Percentiles rank a stretch among this genome's conserved stretches.
Evolutionary conservation across 148 eudicot species (phyloP).

Genomic region (Cornus suecica): DNA sequence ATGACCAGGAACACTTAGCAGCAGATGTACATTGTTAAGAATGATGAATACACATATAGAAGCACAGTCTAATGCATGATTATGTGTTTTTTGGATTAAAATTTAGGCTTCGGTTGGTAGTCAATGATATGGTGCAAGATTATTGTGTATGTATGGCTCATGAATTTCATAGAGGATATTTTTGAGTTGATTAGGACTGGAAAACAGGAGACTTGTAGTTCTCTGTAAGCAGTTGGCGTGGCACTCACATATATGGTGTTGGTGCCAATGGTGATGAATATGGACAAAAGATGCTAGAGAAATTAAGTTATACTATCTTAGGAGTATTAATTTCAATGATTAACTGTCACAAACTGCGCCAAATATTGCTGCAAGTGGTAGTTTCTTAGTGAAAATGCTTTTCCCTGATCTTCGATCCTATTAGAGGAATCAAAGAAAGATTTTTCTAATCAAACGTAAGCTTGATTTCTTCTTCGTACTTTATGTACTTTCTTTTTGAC

Average conservation of each 20-base stretch:
- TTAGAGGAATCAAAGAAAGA: too few relatives aligned
- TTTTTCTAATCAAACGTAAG: too few relatives aligned
- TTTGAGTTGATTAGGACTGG: neutral
- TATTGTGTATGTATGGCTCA: too few relatives aligned
- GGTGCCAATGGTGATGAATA: too few relatives aligned
- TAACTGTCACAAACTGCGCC: neutral
- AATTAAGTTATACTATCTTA: neutral
- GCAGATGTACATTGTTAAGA: neutral
- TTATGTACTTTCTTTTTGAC: too few relatives aligned
- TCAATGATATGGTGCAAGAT: too few relatives aligned
- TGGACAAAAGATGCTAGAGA: neutral
- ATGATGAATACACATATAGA: neutral
- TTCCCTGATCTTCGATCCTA: too few relatives aligned
- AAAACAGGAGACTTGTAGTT: neutral
- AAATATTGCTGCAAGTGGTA: too few relatives aligned
- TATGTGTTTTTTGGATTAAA: neutral
- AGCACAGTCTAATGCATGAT: neutral
- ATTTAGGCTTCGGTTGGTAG: too few relatives aligned
- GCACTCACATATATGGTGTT: neutral
- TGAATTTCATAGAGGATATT: too few relatives aligned
- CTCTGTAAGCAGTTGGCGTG: neutral
- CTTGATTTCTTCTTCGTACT: too few relatives aligned
- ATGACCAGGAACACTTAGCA: neutral
- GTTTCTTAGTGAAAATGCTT: too few relatives aligned
- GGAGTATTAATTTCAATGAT: neutral